A percentile compares a stretch with the other conserved stretches of the same genome.
phyloP scores from a whole-genome alignment of 805 yeast genomes.

The Schwanniomyces occidentalis region DNA sequence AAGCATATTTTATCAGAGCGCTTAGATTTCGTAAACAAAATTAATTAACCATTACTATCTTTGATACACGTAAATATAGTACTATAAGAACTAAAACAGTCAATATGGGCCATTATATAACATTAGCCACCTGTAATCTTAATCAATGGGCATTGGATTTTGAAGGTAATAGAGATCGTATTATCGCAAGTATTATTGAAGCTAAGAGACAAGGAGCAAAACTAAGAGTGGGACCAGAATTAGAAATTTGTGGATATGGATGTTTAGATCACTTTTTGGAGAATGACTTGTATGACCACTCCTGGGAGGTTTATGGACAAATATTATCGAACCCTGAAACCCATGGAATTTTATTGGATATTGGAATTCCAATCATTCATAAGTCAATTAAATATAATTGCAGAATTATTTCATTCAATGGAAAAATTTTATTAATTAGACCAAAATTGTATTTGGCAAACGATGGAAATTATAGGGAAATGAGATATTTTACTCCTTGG shows the following conservation, averaged over 20 bases:
- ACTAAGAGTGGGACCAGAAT: constrained; percentile 94
- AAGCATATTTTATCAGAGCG: no score
- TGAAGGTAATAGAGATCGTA: constrained; percentile 94
- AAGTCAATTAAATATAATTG: constrained; percentile 90
- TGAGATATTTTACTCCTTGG: constrained; percentile 98
- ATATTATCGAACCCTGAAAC: constrained; percentile 70
- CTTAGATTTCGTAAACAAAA: no score
- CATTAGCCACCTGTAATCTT: constrained; percentile 89
- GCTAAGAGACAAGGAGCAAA: constrained; percentile 79
- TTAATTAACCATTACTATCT: no score
- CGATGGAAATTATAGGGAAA: constrained; percentile 97
- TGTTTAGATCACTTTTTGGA: constrained; percentile 93
- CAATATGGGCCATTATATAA: constrained; percentile 80
- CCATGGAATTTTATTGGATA: constrained; percentile 76
- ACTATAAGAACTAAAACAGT: neutral
- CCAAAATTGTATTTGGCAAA: constrained; percentile 94
- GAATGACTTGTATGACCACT: constrained; percentile 81
- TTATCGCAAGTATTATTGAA: constrained; percentile 70
- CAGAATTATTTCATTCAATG: constrained; percentile 78
- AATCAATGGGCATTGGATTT: constrained; percentile 99
- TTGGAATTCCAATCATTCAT: constrained; percentile 93
- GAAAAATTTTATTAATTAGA: constrained; percentile 77
- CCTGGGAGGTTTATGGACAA: constrained; percentile 91
- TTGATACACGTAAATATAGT: no score
- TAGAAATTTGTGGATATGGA: constrained; percentile 93